Percentiles rank a stretch among this genome's conserved stretches.
Evolutionary conservation across 164 flowering plant species (phyloP).

Genomic region (Sedum album): DNA sequence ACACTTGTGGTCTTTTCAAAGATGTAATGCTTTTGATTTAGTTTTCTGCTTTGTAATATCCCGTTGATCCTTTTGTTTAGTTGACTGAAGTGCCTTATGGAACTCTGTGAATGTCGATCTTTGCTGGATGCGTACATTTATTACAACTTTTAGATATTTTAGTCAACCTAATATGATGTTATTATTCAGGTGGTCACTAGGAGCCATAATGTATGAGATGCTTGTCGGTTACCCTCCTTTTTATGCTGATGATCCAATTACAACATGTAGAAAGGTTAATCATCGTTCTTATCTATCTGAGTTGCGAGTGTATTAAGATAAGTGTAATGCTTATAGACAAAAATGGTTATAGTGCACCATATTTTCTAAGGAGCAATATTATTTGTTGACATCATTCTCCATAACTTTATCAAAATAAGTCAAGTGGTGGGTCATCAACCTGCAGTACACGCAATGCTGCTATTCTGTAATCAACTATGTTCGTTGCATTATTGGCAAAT

Average conservation of each 20-base stretch:
- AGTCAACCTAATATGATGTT: background rate
- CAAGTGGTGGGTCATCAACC: background rate
- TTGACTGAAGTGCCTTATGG: background rate
- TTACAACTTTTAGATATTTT: background rate
- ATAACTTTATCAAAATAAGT: background rate
- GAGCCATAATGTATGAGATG: conserved; percentile 75
- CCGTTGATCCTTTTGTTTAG: background rate
- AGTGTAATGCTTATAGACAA: background rate
- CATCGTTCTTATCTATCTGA: background rate
- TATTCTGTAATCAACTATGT: background rate
- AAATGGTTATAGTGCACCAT: background rate
- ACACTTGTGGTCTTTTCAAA: background rate
- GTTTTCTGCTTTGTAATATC: background rate
- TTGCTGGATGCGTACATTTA: background rate
- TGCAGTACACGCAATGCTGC: background rate
- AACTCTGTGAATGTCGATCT: background rate
- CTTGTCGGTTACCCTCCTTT: conserved; percentile 77
- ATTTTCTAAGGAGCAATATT: background rate
- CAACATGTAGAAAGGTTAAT: conserved; percentile 61
- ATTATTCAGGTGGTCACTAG: conserved; percentile 62
- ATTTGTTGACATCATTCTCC: background rate
- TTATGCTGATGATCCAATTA: conserved; percentile 58
- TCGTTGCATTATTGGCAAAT: background rate
- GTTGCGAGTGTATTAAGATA: background rate
- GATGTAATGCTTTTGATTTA: background rate